These are phyloP conservation scores for Triticum monococcum DNA, from an alignment of 176 grass and related monocot species.

Conservation along the genomic window DNA sequence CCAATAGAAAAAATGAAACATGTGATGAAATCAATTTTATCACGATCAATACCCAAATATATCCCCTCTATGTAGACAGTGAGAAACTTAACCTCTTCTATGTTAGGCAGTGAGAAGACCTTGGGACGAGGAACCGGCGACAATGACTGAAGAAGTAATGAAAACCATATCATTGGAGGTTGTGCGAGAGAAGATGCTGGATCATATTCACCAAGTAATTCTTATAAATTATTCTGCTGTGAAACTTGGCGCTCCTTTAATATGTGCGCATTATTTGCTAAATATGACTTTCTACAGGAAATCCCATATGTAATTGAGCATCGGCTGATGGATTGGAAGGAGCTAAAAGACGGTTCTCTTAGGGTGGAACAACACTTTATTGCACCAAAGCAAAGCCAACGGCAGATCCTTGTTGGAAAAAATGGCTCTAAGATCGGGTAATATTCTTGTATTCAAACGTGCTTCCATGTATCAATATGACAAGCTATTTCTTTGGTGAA, in stretches of 20 bases:
- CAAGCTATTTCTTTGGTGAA: conserved; percentile 12
- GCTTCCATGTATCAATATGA: background rate
- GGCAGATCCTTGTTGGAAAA: conserved; percentile 97
- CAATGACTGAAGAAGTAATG: conserved; percentile 94
- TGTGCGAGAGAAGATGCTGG: conserved; percentile 91
- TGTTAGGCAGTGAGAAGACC: conserved; percentile 89
- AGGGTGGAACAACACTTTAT: conserved; percentile 96
- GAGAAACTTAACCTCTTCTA: conserved; percentile 37
- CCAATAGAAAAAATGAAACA: background rate
- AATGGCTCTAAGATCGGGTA: conserved; percentile 99
- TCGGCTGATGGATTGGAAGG: conserved; percentile 89
- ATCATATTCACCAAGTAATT: conserved; percentile 93
- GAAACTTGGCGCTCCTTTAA: conserved; percentile 23
- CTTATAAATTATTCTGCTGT: background rate
- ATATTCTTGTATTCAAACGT: conserved; percentile 13
- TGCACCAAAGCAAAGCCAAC: conserved; percentile 83
- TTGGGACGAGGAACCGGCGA: conserved; percentile 87
- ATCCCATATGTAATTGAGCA: conserved; percentile 97
- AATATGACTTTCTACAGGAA: conserved; percentile 54
- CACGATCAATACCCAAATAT: background rate
- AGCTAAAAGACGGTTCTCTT: conserved; percentile 94
- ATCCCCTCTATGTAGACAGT: conserved; percentile 46
- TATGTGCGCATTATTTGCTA: conserved; percentile 30
- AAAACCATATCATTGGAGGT: conserved; percentile 91
- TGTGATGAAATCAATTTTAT: background rate